These are phyloP conservation scores for Colletotrichum tabaci DNA, from an alignment of 2,329 filamentous ascomycete species.

Conservation along the genomic window DNA sequence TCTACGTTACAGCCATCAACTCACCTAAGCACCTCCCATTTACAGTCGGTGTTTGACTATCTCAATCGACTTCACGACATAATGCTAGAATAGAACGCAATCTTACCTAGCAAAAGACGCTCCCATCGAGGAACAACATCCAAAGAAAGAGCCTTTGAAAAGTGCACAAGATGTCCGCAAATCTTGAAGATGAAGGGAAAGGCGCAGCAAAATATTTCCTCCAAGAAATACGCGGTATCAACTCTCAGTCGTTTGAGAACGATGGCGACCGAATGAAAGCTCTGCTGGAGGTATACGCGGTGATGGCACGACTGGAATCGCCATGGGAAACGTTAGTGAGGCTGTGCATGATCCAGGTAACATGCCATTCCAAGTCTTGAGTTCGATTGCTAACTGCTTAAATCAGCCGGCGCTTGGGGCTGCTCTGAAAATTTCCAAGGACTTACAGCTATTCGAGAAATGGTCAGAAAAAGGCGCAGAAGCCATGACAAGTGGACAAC, in stretches of 20 bases:
- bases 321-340: slow-evolving; percentile 26
- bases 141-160: not conserved
- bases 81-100: not conserved
- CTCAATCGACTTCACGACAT: not conserved
- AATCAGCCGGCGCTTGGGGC: slow-evolving; percentile 14
- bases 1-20: not conserved
- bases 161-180: not conserved
- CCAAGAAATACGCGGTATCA: not conserved
- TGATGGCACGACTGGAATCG: slow-evolving; percentile 20
- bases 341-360: slow-evolving; percentile 25
- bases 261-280: slow-evolving; percentile 22
- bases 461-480: not conserved
- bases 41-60: not conserved
- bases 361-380: not conserved
- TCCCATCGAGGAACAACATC: not conserved
- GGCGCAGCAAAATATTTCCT: not conserved
- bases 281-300: slow-evolving; percentile 9
- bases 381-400: accelerated
- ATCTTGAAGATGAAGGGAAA: not conserved
- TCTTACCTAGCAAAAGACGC: not conserved
- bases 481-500: slow-evolving; percentile 8
- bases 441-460: slow-evolving; percentile 19
- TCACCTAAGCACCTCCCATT: not conserved
- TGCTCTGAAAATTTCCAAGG: slow-evolving; percentile 2
- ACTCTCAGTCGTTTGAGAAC: not conserved